A percentile compares a stretch with the other conserved stretches of the same genome.
Evolutionary conservation across 2,329 filamentous ascomycete species (phyloP).

Genomic region (Epichloe glyceriae): DNA sequence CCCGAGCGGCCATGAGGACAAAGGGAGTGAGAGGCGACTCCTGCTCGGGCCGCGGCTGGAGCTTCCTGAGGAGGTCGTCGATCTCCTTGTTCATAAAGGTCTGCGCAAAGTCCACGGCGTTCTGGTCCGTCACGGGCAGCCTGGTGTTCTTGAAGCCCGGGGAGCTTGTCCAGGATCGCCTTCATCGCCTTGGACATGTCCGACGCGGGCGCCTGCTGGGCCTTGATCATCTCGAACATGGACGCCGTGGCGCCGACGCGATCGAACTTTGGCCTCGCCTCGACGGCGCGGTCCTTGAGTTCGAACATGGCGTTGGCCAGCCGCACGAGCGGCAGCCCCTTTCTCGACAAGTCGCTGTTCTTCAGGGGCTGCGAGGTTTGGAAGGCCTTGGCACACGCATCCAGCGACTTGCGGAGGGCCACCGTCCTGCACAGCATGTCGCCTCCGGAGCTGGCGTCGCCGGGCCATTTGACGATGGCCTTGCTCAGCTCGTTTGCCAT

Average conservation of each 20-base stretch:
- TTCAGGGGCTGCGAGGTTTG: not conserved
- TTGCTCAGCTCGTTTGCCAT: rapidly evolving
- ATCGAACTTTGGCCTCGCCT: not conserved
- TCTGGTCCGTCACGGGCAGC: not conserved
- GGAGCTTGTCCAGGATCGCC: not conserved
- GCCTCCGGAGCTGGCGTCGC: not conserved
- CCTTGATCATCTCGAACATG: not conserved
- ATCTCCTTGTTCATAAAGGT: rapidly evolving
- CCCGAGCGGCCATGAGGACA: not conserved
- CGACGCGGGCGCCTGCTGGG: not conserved
- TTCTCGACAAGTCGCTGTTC: not conserved
- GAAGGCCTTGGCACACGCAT: not conserved
- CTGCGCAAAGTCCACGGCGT: not conserved
- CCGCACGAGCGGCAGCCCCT: not conserved
- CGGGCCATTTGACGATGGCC: not conserved
- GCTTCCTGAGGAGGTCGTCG: not conserved
- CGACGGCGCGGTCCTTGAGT: not conserved
- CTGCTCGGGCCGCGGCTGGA: not conserved
- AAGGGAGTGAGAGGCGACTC: not conserved
- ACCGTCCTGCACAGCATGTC: not conserved
- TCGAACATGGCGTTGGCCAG: not conserved
- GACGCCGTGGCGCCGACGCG: not conserved
- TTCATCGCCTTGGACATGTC: not conserved
- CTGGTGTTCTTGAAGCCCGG: not conserved
- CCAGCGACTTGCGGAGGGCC: not conserved